Conservation (phyloP, 2,329 filamentous ascomycete species). For the Tolypocladium endophyticum region DNA sequence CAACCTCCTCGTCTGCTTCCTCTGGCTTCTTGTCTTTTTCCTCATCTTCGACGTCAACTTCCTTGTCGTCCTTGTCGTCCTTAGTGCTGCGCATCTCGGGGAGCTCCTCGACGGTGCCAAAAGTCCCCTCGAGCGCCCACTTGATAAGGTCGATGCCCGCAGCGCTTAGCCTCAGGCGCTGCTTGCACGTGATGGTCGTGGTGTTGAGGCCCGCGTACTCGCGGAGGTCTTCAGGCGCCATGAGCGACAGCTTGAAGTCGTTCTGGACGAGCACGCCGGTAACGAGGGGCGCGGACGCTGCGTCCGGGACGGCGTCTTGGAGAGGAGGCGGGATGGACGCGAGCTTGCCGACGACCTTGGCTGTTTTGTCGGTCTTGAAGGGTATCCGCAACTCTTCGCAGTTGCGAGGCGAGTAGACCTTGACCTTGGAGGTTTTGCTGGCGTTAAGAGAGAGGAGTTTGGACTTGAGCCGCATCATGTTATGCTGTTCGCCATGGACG, state of each 20-base stretch:
- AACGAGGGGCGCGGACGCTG: constrained; percentile 45
- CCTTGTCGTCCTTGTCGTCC: constrained; percentile 12
- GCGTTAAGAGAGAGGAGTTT: constrained; percentile 89
- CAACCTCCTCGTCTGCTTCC: constrained; percentile 55
- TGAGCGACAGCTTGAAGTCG: constrained; percentile 92
- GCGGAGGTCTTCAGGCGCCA: constrained; percentile 90
- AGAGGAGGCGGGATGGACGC: constrained; percentile 65
- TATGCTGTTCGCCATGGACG: constrained; percentile 93
- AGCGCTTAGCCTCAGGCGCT: constrained; percentile 77
- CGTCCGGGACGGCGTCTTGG: constrained; percentile 20
- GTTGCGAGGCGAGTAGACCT: constrained; percentile 89
- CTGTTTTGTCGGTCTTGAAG: constrained; percentile 89
- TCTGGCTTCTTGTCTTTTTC: constrained; percentile 28
- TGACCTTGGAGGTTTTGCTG: constrained; percentile 68
- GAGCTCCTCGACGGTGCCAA: constrained; percentile 71
- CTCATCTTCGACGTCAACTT: constrained; percentile 23
- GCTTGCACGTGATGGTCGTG: constrained; percentile 85
- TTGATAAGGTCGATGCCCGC: constrained; percentile 84
- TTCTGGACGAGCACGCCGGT: constrained; percentile 92
- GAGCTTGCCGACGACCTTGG: constrained; percentile 90
- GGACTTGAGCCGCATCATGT: constrained; percentile 95
- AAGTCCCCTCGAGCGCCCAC: constrained; percentile 91
- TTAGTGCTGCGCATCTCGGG: constrained; percentile 36
- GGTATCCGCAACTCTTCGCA: constrained; percentile 92
- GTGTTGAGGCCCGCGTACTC: constrained; percentile 97